A percentile compares a stretch with the other conserved stretches of the same genome.
Conservation (phyloP, 225 moss, liverwort and hornwort species). For the Rhytidiadelphus loreus region DNA sequence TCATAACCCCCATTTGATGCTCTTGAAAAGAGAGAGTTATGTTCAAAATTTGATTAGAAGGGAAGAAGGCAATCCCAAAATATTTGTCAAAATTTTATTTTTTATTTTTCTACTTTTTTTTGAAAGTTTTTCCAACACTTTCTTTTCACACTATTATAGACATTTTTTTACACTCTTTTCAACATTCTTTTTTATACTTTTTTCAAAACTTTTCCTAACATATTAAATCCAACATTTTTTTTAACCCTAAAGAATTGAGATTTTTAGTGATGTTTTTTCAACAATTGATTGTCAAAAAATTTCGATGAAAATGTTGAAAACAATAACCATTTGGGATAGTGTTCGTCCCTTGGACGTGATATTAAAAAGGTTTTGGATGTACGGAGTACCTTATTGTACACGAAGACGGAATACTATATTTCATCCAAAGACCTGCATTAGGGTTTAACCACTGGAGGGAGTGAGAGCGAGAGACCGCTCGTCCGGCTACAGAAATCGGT, state of each 20-base stretch:
- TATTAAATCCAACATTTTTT: not conserved
- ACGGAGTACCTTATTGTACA: too few relatives aligned
- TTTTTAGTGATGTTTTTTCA: not conserved
- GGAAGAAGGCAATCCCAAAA: too few relatives aligned
- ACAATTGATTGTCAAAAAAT: too few relatives aligned
- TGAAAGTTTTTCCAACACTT: not conserved
- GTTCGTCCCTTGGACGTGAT: not conserved
- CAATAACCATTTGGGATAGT: too few relatives aligned
- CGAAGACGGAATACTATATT: not conserved
- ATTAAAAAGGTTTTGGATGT: not conserved
- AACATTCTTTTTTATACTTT: too few relatives aligned
- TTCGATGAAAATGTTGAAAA: not conserved
- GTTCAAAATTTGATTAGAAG: too few relatives aligned
- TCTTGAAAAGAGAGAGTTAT: too few relatives aligned
- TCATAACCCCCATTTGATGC: too few relatives aligned
- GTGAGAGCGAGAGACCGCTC: not conserved
- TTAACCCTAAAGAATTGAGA: not conserved
- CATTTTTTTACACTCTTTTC: too few relatives aligned
- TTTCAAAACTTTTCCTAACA: not conserved
- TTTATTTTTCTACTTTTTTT: fast-evolving
- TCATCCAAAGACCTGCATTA: not conserved
- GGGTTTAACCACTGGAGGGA: not conserved
- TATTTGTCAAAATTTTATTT: not conserved
- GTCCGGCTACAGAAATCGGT: not conserved
- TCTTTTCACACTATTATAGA: too few relatives aligned